Evolutionary conservation across 2,329 filamentous ascomycete species (phyloP).

Genomic region (Aureobasidium sp.): DNA sequence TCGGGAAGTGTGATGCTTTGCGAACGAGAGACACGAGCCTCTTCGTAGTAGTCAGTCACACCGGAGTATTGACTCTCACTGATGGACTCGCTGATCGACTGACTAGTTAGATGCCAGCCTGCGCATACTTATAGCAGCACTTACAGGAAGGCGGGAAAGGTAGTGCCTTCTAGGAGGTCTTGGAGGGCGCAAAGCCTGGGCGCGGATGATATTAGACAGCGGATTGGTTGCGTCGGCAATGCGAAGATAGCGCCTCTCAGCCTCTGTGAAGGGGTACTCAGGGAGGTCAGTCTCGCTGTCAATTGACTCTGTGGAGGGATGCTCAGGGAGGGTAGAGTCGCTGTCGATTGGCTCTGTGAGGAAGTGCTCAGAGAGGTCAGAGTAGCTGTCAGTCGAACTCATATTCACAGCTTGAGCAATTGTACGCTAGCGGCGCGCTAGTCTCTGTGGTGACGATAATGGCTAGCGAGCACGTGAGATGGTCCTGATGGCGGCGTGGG

Average conservation of each 20-base stretch:
- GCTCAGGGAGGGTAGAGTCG: background rate
- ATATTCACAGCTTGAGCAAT: background rate
- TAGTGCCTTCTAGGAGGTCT: background rate
- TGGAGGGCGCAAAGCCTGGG: background rate
- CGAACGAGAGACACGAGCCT: background rate
- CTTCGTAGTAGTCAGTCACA: background rate
- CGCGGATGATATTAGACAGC: background rate
- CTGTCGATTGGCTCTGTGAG: background rate
- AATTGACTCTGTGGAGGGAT: background rate
- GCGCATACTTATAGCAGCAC: background rate
- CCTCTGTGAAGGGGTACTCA: background rate
- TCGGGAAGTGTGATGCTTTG: background rate
- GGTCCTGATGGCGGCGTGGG: background rate
- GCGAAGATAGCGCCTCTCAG: background rate
- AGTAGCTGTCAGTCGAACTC: background rate
- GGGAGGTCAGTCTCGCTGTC: background rate
- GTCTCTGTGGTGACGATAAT: background rate
- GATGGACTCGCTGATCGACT: constrained; percentile 2
- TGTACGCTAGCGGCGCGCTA: background rate
- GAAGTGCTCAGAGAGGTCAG: background rate
- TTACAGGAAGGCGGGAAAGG: background rate
- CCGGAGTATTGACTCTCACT: background rate
- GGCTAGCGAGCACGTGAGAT: background rate
- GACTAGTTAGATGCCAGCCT: background rate
- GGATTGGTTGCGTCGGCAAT: background rate